Conservation (phyloP, 345 rosid species). For the Syzygium jambos region DNA sequence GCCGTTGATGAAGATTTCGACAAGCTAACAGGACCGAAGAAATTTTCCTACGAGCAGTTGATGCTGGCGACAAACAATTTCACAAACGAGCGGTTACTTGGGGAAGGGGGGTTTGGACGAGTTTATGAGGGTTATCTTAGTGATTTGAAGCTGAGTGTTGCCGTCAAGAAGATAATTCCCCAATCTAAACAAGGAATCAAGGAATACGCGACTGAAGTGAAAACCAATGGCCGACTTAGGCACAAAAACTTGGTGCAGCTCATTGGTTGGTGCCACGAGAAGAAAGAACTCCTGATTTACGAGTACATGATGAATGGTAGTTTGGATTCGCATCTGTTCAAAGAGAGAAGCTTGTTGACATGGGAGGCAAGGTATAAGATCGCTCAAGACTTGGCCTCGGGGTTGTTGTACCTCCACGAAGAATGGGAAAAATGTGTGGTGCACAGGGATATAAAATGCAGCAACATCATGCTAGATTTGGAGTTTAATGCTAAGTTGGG, state of each 20-base stretch:
- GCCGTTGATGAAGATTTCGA: neutral
- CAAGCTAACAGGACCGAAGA: neutral
- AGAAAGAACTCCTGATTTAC: neutral
- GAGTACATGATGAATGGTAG: neutral
- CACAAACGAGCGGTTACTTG: neutral
- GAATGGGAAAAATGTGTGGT: neutral
- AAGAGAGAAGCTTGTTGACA: neutral
- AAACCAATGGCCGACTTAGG: neutral
- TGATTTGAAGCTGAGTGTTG: neutral
- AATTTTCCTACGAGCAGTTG: neutral
- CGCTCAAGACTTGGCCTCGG: neutral
- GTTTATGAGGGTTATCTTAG: neutral
- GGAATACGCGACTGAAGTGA: neutral
- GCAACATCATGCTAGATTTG: rapidly evolving
- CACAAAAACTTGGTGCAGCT: neutral
- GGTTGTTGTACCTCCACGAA: neutral
- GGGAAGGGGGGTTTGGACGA: neutral
- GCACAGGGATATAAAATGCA: neutral
- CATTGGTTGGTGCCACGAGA: neutral
- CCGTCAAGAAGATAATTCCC: neutral
- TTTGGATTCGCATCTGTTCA: neutral
- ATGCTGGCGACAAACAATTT: neutral
- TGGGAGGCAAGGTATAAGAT: neutral
- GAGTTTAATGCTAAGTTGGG: neutral
- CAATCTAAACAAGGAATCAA: neutral